phyloP scores from a whole-genome alignment of 2,329 filamentous ascomycete species.

The Pseudogymnoascus sp. region DNA sequence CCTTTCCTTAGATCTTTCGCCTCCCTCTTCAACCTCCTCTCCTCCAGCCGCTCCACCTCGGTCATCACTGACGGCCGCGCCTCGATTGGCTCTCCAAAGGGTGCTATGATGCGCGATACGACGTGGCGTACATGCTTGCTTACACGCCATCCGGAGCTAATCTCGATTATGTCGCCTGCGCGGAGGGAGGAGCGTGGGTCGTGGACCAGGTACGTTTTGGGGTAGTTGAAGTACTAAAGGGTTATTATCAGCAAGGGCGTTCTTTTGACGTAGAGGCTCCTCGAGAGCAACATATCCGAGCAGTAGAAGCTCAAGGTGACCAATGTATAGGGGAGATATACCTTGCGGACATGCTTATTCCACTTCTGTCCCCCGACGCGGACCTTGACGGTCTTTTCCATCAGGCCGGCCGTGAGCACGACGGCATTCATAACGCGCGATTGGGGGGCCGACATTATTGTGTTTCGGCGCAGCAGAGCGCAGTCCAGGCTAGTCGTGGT shows the following conservation, averaged over 20 bases:
- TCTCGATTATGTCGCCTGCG: slow-evolving; percentile 66
- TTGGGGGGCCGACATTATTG: background rate
- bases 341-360: slow-evolving; percentile 67
- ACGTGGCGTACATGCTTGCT: slow-evolving; percentile 64
- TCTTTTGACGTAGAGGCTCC: background rate
- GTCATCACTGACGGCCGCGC: slow-evolving; percentile 58
- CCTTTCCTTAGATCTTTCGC: slow-evolving; percentile 47
- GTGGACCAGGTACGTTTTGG: slow-evolving; percentile 62
- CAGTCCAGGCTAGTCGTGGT: background rate
- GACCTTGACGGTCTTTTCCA: slow-evolving; percentile 74
- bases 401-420: slow-evolving; percentile 68
- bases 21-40: slow-evolving; percentile 45
- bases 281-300: background rate
- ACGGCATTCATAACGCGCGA: slow-evolving; percentile 34
- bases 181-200: slow-evolving; percentile 68
- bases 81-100: slow-evolving; percentile 55
- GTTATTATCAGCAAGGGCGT: background rate
- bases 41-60: slow-evolving; percentile 50
- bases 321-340: slow-evolving; percentile 27
- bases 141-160: slow-evolving; percentile 56
- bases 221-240: slow-evolving; percentile 54
- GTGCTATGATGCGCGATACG: slow-evolving; percentile 66
- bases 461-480: background rate
- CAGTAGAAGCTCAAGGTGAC: background rate
- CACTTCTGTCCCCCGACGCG: slow-evolving; percentile 62